Evolutionary conservation across 2,329 filamentous ascomycete species (phyloP).

Genomic region (Magnaporthiopsis incrustans): DNA sequence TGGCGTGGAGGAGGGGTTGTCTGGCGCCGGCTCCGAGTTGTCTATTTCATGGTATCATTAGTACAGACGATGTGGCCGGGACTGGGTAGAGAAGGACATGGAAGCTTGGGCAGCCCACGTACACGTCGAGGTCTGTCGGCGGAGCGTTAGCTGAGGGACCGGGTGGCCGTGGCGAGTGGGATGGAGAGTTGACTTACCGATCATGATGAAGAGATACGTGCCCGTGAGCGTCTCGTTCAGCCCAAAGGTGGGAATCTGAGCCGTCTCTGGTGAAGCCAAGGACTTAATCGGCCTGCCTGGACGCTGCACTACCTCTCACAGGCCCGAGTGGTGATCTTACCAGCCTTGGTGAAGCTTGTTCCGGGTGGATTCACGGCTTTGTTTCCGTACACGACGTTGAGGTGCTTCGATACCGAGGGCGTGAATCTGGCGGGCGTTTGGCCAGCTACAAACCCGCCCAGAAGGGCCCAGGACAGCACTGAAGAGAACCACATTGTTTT

Average conservation of each 20-base stretch:
- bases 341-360: slow-evolving; percentile 16
- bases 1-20: slow-evolving; percentile 16
- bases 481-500: slow-evolving; percentile 1
- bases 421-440: slow-evolving; percentile 18
- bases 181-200: slow-evolving; percentile 11
- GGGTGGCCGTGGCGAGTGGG: not conserved
- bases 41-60: not conserved
- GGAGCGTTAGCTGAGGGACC: not conserved
- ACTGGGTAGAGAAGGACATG: too few species aligned
- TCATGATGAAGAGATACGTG: slow-evolving; percentile 20
- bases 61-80: not conserved
- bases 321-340: slow-evolving; percentile 5
- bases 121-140: slow-evolving; percentile 17
- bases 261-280: slow-evolving; percentile 13
- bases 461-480: slow-evolving; percentile 8
- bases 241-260: slow-evolving; percentile 17
- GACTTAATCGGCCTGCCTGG: not conserved
- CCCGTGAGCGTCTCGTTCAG: slow-evolving; percentile 15
- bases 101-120: slow-evolving; percentile 8
- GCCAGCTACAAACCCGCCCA: slow-evolving; percentile 9
- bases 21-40: slow-evolving; percentile 4
- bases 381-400: slow-evolving; percentile 18
- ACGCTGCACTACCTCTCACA: not conserved
- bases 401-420: slow-evolving; percentile 13
- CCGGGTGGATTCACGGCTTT: slow-evolving; percentile 17